A percentile compares a stretch with the other conserved stretches of the same genome.
These are phyloP conservation scores for Scenedesmus sp. DNA, from an alignment of 163 green algal species.

Conservation along the genomic window DNA sequence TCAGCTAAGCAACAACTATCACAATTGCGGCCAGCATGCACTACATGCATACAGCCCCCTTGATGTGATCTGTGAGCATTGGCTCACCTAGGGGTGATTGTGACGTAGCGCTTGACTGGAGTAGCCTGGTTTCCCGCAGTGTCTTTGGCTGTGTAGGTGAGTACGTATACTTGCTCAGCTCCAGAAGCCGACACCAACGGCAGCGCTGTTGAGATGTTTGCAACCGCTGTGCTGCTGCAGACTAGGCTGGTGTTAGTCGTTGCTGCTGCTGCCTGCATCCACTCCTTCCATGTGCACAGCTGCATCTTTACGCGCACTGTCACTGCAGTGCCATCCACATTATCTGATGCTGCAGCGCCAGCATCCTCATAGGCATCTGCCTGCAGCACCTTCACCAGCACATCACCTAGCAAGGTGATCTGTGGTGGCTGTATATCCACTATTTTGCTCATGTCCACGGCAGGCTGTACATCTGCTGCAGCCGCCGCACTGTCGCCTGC, in stretches of 20 bases:
- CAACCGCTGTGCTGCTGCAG: background rate
- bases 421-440: constrained; percentile 40
- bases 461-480: background rate
- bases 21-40: too few relatives aligned
- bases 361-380: constrained; percentile 30
- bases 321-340: constrained; percentile 50
- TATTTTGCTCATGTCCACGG: constrained; percentile 15
- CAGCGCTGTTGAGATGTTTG: constrained; percentile 32
- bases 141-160: constrained; percentile 56
- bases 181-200: background rate
- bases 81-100: constrained; percentile 16
- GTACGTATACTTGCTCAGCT: constrained; percentile 34
- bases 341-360: constrained; percentile 55
- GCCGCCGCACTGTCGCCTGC: background rate
- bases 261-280: background rate
- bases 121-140: constrained; percentile 31
- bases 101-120: constrained; percentile 35
- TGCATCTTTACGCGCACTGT: background rate
- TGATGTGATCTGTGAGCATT: background rate
- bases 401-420: constrained; percentile 32
- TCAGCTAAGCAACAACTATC: background rate
- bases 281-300: constrained; percentile 19
- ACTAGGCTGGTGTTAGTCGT: background rate
- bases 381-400: constrained; percentile 35
- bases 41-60: background rate